phyloP scores from a whole-genome alignment of 2,329 filamentous ascomycete genomes.

The Talaromyces islandicus region DNA sequence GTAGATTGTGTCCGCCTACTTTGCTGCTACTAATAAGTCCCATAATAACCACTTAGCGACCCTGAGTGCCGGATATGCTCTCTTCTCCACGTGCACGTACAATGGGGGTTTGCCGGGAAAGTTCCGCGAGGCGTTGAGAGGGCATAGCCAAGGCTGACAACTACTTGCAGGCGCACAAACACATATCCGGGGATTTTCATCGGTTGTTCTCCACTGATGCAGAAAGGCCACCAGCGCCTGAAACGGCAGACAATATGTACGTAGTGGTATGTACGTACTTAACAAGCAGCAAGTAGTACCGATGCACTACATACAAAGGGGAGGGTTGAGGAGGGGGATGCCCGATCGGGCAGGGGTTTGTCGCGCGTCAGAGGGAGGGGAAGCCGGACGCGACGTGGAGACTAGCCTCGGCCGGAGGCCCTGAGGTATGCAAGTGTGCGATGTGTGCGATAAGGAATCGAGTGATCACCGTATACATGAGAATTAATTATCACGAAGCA shows the following conservation, averaged over 20 bases:
- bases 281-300: no score
- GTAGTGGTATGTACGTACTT: no score
- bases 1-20: not conserved
- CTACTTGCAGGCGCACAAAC: no score
- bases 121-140: not conserved
- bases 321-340: not conserved
- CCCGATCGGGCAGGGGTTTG: not conserved
- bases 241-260: no score
- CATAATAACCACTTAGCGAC: not conserved
- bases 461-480: no score
- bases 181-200: not conserved
- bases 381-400: not conserved
- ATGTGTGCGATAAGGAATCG: no score
- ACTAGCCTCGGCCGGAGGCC: not conserved
- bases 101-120: not conserved
- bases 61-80: not conserved
- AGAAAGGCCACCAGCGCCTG: no score
- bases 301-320: no score
- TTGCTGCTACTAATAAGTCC: not conserved
- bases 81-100: not conserved
- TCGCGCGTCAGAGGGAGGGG: not conserved
- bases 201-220: not conserved
- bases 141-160: not conserved
- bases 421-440: no score
- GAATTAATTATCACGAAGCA: no score